Evolutionary conservation across 2,329 filamentous ascomycete species (phyloP), one percentile per base, ranked within the genome.

Genomic region (Aureobasidium sp.): DNA sequence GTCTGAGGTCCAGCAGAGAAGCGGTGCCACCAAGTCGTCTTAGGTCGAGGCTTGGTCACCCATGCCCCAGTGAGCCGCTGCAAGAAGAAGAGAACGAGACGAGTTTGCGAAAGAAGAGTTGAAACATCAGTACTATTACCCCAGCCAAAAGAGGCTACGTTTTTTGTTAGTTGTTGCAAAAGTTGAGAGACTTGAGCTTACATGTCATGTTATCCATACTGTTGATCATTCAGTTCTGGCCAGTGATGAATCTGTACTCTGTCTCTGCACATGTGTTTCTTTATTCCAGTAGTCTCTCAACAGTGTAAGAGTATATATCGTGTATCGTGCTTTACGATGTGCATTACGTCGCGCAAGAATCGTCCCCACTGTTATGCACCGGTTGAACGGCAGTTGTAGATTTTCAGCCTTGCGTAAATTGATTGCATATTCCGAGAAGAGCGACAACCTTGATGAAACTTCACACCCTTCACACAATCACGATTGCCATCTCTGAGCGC

Each of bases 1-100:
- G 85, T 77, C 80, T 59, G 84, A 84, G 71, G 79, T 81, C 59
- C 85, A 83, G 76, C 87, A 87, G 82, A 79, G 84, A 68, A 79
- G 75, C 62, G 84, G 82, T 27, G 72, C 76, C 9, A 22, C 55
- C 41, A 58, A 58, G 69, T 76, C 75, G 27, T 53, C 64, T 37
- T 47, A 53, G 48, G 45, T 58, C 15, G 51, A 55, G 37, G 37
- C 36, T 42, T 55, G 51, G 51, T 25, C 49, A 39, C 49, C 49
- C 39, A 37, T 53, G 49, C 14, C 49, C 17, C 49, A 39, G 34
- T 53, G 11, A 22, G 15, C n/a, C 7, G 22, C 15, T 29, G 14
- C n/a, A 15, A 14, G 47, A 36, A 14, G 27, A 14, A 22, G 15
- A 51, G 31, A 36, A 36, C 8, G 29, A 51, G 12, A 36, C 15